A percentile compares a stretch with the other conserved stretches of the same genome.
Evolutionary conservation across 2,329 filamentous ascomycete species (phyloP).

Genomic region (Alternaria dauci): DNA sequence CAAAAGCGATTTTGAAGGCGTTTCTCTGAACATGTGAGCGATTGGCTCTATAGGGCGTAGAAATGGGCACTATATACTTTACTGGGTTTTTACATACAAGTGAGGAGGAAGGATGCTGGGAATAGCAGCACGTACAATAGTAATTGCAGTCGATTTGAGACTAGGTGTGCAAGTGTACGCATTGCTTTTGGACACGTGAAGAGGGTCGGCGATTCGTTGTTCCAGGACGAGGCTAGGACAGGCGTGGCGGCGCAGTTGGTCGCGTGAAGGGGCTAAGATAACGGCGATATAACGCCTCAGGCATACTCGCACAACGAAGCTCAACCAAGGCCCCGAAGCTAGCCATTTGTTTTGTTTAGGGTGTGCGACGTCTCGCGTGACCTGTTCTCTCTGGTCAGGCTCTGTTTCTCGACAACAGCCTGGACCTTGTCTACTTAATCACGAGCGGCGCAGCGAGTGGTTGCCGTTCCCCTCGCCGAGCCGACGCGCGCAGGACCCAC

Average conservation of each 20-base stretch:
- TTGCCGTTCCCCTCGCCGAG: constrained; percentile 14
- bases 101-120: background rate
- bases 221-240: constrained; percentile 5
- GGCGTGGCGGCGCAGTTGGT: constrained; percentile 15
- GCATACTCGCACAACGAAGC: constrained; percentile 5
- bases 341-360: background rate
- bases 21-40: constrained; percentile 12
- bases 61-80: constrained; percentile 1
- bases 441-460: constrained; percentile 9
- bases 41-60: constrained; percentile 15
- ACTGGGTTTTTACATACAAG: constrained; percentile 4
- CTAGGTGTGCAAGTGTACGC: background rate
- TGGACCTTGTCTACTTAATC: background rate
- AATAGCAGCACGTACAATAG: constrained; percentile 12
- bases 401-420: background rate
- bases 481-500: constrained; percentile 21
- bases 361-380: background rate
- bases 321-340: background rate
- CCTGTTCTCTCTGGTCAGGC: background rate
- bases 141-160: constrained; percentile 13
- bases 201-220: background rate
- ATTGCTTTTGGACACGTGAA: background rate
- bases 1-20: constrained; percentile 26
- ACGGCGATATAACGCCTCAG: constrained; percentile 12
- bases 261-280: constrained; percentile 22